Conservation (phyloP, 768 basidiomycete genomes). For the Rhodotorula graminis region DNA sequence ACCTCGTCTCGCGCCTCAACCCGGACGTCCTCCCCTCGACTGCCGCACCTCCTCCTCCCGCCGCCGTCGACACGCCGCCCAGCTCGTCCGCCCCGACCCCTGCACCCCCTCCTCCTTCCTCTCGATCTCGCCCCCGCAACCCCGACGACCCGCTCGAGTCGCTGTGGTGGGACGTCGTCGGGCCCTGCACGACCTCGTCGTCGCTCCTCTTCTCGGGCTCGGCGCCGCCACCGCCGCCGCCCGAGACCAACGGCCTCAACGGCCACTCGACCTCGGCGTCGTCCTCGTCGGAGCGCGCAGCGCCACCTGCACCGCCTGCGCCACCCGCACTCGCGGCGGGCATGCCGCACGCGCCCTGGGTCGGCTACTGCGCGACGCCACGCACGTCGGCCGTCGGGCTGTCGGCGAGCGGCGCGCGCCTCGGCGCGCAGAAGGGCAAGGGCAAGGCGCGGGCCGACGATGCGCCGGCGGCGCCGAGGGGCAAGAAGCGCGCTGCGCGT, state of each 20-base stretch:
- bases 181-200: slow-evolving; percentile 3
- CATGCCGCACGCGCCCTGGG: slow-evolving; percentile 30
- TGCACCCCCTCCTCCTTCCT: neutral
- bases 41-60: neutral
- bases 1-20: slow-evolving; percentile 18
- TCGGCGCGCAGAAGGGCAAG: neutral
- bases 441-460: neutral
- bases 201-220: slow-evolving; percentile 1
- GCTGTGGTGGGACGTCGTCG: slow-evolving; percentile 38
- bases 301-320: neutral
- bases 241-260: neutral
- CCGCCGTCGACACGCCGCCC: neutral
- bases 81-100: neutral
- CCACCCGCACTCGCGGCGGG: slow-evolving; percentile 9
- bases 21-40: slow-evolving; percentile 6
- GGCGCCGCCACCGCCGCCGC: neutral
- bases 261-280: neutral
- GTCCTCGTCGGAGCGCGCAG: neutral
- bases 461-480: no score
- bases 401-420: neutral
- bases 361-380: slow-evolving; percentile 13
- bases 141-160: slow-evolving; percentile 30
- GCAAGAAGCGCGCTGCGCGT: no score
- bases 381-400: slow-evolving; percentile 7
- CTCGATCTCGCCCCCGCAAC: neutral